Conservation (phyloP, 2,329 filamentous ascomycete genomes). For the Epichloe sylvatica region DNA sequence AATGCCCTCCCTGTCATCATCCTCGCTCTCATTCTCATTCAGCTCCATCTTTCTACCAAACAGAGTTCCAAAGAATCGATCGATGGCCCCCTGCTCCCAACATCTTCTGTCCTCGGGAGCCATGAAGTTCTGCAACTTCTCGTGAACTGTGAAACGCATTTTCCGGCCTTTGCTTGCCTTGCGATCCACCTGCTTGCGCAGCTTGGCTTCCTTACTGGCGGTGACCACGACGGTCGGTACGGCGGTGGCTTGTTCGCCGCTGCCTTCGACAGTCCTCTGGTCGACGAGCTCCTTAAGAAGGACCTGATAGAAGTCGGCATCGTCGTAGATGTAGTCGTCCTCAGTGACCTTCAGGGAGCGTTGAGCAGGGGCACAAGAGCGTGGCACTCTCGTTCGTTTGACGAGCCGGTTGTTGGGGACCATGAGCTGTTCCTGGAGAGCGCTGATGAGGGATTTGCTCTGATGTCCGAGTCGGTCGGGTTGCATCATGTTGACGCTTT, state of each 20-base stretch:
- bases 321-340: constrained; percentile 64
- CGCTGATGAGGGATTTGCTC: constrained; percentile 40
- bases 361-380: constrained; percentile 64
- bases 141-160: constrained; percentile 85
- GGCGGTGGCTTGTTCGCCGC: constrained; percentile 30
- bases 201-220: constrained; percentile 61
- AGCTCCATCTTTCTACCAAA: constrained; percentile 57
- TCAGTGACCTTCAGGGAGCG: constrained; percentile 41
- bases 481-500: constrained; percentile 30
- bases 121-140: constrained; percentile 98
- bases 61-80: constrained; percentile 61
- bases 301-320: constrained; percentile 87
- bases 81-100: constrained; percentile 72
- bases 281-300: constrained; percentile 88
- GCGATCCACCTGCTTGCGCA: constrained; percentile 74
- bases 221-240: constrained; percentile 48
- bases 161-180: constrained; percentile 92
- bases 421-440: constrained; percentile 54
- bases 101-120: constrained; percentile 66
- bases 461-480: constrained; percentile 15
- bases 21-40: constrained; percentile 41
- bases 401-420: constrained; percentile 49
- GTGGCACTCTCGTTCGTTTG: constrained; percentile 54
- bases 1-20: constrained; percentile 37
- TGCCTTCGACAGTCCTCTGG: constrained; percentile 61